phyloP scores from a whole-genome alignment of 73 alveolate species.

The Blepharisma japonicum region DNA sequence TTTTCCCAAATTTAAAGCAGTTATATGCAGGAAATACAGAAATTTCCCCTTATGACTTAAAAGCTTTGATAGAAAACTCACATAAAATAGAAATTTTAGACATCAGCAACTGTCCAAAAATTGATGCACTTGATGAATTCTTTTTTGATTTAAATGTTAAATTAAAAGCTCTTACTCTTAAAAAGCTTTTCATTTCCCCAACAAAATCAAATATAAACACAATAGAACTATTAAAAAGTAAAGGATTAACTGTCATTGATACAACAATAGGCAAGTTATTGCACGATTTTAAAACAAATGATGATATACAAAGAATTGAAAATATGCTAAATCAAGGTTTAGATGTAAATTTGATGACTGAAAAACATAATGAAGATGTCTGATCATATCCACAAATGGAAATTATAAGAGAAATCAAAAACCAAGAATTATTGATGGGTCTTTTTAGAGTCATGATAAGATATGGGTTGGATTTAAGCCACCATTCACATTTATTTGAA shows the following conservation, averaged over 20 bases:
- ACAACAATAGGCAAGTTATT: not conserved
- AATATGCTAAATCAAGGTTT: not conserved
- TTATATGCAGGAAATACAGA: conserved; percentile 18
- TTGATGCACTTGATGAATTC: not conserved
- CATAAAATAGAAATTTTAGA: not conserved
- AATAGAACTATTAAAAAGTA: not conserved
- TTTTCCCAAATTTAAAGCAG: not conserved
- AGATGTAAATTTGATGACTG: not conserved
- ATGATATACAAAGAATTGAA: too few relatives aligned
- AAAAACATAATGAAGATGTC: not conserved
- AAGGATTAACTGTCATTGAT: not conserved
- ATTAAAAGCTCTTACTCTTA: not conserved
- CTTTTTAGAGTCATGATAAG: not conserved
- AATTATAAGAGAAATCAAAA: not conserved
- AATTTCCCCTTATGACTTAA: not conserved
- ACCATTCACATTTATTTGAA: not conserved
- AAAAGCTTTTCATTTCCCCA: not conserved
- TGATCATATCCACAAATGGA: conserved; percentile 1
- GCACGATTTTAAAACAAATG: not conserved
- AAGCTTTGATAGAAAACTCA: not conserved
- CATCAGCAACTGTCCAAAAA: not conserved
- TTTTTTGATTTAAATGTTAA: not conserved
- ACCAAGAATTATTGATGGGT: not conserved
- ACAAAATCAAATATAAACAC: not conserved
- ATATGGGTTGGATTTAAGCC: conserved; percentile 14